A percentile compares a stretch with the other conserved stretches of the same genome.
Conservation (phyloP, 2,329 filamentous ascomycete genomes). For the Trichoderma aggressivum region DNA sequence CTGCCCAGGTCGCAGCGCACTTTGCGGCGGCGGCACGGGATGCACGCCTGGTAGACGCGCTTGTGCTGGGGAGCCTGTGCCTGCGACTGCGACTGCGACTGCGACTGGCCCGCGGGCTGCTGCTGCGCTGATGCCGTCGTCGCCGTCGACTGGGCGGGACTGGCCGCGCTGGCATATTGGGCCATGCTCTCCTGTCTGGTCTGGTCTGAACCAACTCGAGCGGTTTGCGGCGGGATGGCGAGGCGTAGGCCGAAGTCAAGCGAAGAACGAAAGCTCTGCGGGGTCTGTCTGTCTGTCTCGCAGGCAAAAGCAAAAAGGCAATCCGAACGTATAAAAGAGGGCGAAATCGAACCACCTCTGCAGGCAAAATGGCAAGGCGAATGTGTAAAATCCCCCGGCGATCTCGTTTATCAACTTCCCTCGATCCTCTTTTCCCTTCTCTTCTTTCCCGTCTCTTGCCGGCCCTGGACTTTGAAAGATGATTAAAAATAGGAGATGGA, state of each 20-base stretch:
- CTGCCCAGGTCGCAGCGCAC: conserved; percentile 63
- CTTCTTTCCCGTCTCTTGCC: not conserved
- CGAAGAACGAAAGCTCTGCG: conserved; percentile 2
- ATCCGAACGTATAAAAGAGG: conserved; percentile 1
- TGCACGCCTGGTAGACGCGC: conserved; percentile 62
- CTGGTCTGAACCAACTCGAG: too few relatives aligned
- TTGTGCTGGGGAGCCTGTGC: conserved; percentile 46
- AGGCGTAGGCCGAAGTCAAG: conserved; percentile 26
- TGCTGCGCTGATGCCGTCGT: conserved; percentile 22
- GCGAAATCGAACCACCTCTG: not conserved
- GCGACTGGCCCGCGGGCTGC: conserved; percentile 12
- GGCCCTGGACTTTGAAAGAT: not conserved
- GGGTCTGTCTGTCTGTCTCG: conserved; percentile 6
- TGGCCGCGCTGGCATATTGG: conserved; percentile 23
- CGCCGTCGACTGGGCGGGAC: conserved; percentile 23
- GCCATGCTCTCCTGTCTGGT: conserved; percentile 20
- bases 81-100: not conserved
- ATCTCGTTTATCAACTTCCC: not conserved
- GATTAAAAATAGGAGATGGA: not conserved
- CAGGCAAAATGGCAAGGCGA: not conserved
- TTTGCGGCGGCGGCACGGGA: conserved; percentile 59
- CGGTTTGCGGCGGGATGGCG: conserved; percentile 37
- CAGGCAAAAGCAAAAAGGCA: not conserved
- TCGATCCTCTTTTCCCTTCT: not conserved
- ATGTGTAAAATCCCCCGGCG: not conserved